Percentiles rank a stretch among this genome's conserved stretches.
Evolutionary conservation across 1,139 yeast species (phyloP).

Genomic region (Sugiyamaella neomexicana): DNA sequence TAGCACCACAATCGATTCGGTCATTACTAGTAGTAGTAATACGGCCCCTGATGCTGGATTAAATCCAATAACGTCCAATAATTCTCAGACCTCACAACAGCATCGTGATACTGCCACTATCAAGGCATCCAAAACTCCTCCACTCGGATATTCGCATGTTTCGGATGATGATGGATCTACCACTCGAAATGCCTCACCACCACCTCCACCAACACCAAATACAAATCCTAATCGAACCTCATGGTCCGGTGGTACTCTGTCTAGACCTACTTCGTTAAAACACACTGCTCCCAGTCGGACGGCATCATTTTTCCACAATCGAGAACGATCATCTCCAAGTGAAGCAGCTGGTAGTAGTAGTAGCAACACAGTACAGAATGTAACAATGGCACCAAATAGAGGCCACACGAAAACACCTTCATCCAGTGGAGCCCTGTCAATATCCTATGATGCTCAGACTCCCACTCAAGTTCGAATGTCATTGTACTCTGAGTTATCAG

Average conservation of each 20-base stretch:
- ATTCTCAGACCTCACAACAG: neutral
- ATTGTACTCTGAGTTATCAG: constrained; percentile 25
- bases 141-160: neutral
- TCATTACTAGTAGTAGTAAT: too few species aligned
- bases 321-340: neutral
- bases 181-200: neutral
- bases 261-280: neutral
- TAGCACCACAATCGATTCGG: neutral
- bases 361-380: neutral
- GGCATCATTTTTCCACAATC: constrained; percentile 13
- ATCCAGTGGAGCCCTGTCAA: constrained; percentile 8
- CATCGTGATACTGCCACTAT: neutral
- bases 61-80: neutral
- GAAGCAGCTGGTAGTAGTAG: neutral
- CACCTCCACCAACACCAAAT: neutral
- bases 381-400: neutral
- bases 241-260: neutral
- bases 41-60: neutral
- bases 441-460: neutral
- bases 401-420: constrained; percentile 11
- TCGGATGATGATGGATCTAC: neutral
- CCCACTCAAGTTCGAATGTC: constrained; percentile 23
- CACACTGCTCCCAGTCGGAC: constrained; percentile 1
- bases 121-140: neutral
- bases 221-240: neutral